phyloP scores from a whole-genome alignment of 345 rosid genomes.

The Salix exigua region DNA sequence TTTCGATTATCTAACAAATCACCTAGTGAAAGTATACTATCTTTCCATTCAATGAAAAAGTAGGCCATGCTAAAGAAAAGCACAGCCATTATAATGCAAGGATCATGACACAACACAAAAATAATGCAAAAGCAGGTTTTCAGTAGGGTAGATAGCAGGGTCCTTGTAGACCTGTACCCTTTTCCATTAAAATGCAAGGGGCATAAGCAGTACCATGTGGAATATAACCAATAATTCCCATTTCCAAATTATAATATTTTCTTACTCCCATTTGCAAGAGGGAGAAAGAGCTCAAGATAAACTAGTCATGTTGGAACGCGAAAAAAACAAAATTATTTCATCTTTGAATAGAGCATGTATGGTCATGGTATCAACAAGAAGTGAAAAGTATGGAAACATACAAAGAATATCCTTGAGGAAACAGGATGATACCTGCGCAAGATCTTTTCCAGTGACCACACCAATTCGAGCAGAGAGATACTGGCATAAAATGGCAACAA shows the following conservation, averaged over 20 bases:
- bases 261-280: not conserved
- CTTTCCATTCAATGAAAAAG: too few relatives aligned
- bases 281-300: not conserved
- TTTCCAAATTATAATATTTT: not conserved
- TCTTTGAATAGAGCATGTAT: not conserved
- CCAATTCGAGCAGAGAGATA: conserved; percentile 72
- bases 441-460: conserved; percentile 75
- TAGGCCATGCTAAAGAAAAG: too few relatives aligned
- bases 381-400: not conserved
- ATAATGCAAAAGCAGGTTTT: too few relatives aligned
- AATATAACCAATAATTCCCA: not conserved
- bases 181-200: not conserved
- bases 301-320: not conserved
- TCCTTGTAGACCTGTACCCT: not conserved
- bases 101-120: too few relatives aligned
- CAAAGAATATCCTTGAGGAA: not conserved
- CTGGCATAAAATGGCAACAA: conserved; percentile 85
- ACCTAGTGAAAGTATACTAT: too few relatives aligned
- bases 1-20: too few relatives aligned
- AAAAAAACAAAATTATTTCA: not conserved
- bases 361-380: not conserved
- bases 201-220: not conserved
- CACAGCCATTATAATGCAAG: too few relatives aligned
- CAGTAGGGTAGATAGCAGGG: not conserved
- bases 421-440: conserved; percentile 62